A percentile compares a stretch with the other conserved stretches of the same genome.
Conservation (phyloP, 2,329 filamentous ascomycete species). For the Paracoccidioides brasiliensis region DNA sequence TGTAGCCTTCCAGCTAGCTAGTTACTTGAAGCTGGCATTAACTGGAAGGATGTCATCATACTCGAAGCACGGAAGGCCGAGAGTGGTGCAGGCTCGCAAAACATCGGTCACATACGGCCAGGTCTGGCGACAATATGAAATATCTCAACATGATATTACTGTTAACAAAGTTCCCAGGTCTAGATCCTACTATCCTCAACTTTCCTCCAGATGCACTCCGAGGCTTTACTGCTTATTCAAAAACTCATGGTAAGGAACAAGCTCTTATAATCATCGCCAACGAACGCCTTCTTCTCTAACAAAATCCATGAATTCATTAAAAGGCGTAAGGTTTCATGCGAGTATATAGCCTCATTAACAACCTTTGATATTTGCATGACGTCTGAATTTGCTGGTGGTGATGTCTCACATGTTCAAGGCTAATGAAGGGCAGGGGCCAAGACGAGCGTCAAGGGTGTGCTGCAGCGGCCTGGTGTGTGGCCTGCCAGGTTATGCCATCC, state of each 20-base stretch:
- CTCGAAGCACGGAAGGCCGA: neutral
- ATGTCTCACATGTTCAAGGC: neutral
- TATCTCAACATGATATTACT: no score
- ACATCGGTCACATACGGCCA: neutral
- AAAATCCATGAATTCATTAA: neutral
- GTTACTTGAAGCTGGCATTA: neutral
- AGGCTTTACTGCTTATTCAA: neutral
- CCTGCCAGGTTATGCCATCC: neutral
- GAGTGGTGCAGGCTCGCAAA: neutral
- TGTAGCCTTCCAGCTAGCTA: neutral
- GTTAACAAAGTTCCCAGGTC: neutral
- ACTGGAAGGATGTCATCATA: neutral
- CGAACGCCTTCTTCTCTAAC: neutral
- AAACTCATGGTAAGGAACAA: neutral
- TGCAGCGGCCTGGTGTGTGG: neutral
- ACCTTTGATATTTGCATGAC: neutral
- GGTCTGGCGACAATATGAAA: neutral
- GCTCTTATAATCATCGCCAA: neutral
- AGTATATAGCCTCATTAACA: neutral
- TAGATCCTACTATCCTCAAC: neutral
- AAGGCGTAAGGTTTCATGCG: neutral
- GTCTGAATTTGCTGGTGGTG: neutral
- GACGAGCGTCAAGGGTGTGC: neutral
- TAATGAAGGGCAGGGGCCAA: neutral
- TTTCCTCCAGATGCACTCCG: neutral